phyloP scores from a whole-genome alignment of 169 alveolate genomes.

The Plasmodium yoelii region DNA sequence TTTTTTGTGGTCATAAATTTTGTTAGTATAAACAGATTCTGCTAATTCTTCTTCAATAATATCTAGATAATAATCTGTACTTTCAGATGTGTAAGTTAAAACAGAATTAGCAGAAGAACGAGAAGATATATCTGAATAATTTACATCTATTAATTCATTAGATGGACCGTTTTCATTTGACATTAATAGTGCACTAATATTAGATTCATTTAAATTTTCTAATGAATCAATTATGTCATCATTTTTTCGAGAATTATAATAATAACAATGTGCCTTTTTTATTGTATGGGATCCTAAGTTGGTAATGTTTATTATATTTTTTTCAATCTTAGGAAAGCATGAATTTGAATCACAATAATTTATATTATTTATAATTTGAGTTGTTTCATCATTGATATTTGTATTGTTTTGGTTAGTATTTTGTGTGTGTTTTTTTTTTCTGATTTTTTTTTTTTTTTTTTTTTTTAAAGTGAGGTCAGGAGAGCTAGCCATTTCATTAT shows the following conservation, averaged over 20 bases:
- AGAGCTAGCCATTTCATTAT: neutral
- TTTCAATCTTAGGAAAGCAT: neutral
- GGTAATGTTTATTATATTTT: neutral
- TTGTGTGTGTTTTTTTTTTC: constrained; percentile 8
- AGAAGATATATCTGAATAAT: constrained; percentile 58
- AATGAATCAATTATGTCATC: neutral
- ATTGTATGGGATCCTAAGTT: neutral
- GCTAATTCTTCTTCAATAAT: constrained; percentile 31
- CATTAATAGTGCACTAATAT: constrained; percentile 8
- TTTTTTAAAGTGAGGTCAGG: neutral
- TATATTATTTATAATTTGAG: neutral
- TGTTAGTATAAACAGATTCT: constrained; percentile 29
- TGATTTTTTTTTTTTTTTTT: constrained; percentile 11
- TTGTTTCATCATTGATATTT: neutral
- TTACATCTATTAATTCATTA: constrained; percentile 19
- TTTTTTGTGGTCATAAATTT: constrained; percentile 74
- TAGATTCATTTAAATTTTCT: neutral
- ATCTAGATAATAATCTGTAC: constrained; percentile 53
- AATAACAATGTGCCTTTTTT: neutral
- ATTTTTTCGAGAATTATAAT: neutral
- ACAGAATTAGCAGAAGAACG: constrained; percentile 66
- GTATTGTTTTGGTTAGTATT: neutral
- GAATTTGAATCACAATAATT: neutral
- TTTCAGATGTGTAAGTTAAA: constrained; percentile 62
- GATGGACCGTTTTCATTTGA: constrained; percentile 36